These are phyloP conservation scores for Poteriospumella lacustris DNA, from an alignment of 108 stramenopile genomes.

Conservation along the genomic window DNA sequence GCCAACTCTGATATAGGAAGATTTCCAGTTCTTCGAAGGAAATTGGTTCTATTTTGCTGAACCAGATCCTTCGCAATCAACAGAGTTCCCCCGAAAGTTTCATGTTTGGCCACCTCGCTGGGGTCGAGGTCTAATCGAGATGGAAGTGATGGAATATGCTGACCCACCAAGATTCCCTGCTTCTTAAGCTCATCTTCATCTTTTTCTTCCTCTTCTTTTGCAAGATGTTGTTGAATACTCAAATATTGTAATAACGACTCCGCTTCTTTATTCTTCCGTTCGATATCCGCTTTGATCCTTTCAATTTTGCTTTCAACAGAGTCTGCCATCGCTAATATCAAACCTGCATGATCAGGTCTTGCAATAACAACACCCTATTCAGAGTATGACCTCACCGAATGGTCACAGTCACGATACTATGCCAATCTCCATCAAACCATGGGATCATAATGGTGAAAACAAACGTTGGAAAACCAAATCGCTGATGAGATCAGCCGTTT, in stretches of 20 bases:
- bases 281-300: not conserved
- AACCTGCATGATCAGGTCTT: too few relatives aligned
- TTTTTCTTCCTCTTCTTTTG: not conserved
- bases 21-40: conserved; percentile 19
- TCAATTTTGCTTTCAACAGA: not conserved
- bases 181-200: conserved; percentile 22
- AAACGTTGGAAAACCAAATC: too few relatives aligned
- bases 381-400: too few relatives aligned
- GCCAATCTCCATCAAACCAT: too few relatives aligned
- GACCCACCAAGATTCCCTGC: conserved; percentile 19
- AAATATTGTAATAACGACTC: conserved; percentile 6
- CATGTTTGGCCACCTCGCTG: not conserved
- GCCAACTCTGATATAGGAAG: conserved; percentile 25
- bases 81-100: not conserved
- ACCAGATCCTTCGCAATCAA: conserved; percentile 9
- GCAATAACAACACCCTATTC: too few relatives aligned
- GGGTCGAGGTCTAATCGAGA: not conserved
- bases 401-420: too few relatives aligned
- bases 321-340: not conserved
- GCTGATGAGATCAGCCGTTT: too few relatives aligned
- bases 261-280: conserved; percentile 12
- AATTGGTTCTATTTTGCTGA: not conserved
- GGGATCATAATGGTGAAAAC: too few relatives aligned
- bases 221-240: not conserved
- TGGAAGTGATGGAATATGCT: conserved; percentile 24